phyloP scores from a whole-genome alignment of 2,329 filamentous ascomycete species.

The Aureobasidium sp. region DNA sequence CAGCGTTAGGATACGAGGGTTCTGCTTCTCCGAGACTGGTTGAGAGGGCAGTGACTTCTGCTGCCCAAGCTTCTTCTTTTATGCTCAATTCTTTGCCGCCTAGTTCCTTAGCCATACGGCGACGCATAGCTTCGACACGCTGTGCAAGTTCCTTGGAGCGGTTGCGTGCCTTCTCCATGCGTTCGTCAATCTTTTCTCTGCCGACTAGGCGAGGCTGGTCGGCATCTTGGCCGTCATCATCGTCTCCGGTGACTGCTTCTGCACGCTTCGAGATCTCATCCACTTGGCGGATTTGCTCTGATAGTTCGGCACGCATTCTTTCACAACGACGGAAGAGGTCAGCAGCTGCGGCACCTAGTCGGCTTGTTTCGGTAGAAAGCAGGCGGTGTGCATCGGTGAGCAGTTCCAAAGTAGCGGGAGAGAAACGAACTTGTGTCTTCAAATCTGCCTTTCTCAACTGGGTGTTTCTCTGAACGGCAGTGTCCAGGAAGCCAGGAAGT shows the following conservation, averaged over 20 bases:
- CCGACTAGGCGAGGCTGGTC: slow-evolving; percentile 19
- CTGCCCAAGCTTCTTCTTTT: slow-evolving; percentile 49
- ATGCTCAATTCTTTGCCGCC: slow-evolving; percentile 50
- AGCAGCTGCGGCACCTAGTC: slow-evolving; percentile 58
- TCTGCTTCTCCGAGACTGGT: slow-evolving; percentile 23
- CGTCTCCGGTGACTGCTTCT: slow-evolving; percentile 55
- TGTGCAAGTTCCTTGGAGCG: slow-evolving; percentile 49
- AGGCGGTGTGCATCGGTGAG: slow-evolving; percentile 66
- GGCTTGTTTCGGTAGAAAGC: slow-evolving; percentile 59
- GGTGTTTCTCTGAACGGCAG: slow-evolving; percentile 38
- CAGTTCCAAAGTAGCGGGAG: slow-evolving; percentile 60
- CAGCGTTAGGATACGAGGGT: neutral
- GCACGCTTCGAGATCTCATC: slow-evolving; percentile 58
- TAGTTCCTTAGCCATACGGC: slow-evolving; percentile 35
- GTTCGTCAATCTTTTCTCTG: slow-evolving; percentile 47
- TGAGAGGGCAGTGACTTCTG: slow-evolving; percentile 43
- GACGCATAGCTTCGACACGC: slow-evolving; percentile 51
- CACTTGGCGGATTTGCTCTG: slow-evolving; percentile 57
- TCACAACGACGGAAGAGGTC: slow-evolving; percentile 66
- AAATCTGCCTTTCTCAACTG: slow-evolving; percentile 53
- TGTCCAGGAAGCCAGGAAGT: slow-evolving; percentile 48
- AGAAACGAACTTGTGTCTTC: slow-evolving; percentile 60
- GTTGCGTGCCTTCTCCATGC: slow-evolving; percentile 46
- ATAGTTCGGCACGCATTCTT: slow-evolving; percentile 57
- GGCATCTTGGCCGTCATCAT: slow-evolving; percentile 33